Evolutionary conservation across 1,284 basidiomycete species (phyloP), one percentile per base, ranked within the genome.

Genomic region (Ustilago esculenta): DNA sequence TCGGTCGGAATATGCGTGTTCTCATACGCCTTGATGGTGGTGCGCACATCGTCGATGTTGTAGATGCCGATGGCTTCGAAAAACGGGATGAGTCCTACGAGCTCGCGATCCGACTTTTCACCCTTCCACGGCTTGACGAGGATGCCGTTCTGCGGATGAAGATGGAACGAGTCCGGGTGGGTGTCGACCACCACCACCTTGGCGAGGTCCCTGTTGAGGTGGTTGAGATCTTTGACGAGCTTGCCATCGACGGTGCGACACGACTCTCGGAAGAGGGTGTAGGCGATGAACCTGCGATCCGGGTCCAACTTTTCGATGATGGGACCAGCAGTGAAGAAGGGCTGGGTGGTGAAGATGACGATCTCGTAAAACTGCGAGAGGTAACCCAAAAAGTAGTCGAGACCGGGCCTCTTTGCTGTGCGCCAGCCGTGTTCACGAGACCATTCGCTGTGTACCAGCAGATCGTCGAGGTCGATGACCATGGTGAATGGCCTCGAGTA

Each of bases 361-460:
- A 98, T 89, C 85, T 98, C 95, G 83, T 93, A 98, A 84, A 97
- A 98, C 79, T 97, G 94, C 0, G 92, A 93, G 37, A 98, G 87
- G 83, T 98, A 98, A 29, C 88, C 94, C 45, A 98, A 85, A 87
- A 98, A 98, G 84, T 98, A 97, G 82, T 98, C 96, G 9, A 95
- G 90, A 3, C 96, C 96, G 1, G 95, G 95, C 47, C 96, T 88
- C 66, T 85, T 85, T 2, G 84, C 84, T 4, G 83, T 85, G 12
- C 83, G 73, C 84, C 84, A 85, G 8, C 84, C 84, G 42, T 84
- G 77, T 33, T 83, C 80, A 17, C 83, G 68, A 7, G 60, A 54
- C 95, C 95, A 98, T 2, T 89, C 90, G 14, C 91, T 94, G 25
- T 91, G 90, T 18, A 98, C 87, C 17, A 98, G 86, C 20, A 99